Conservation (phyloP, 1,284 basidiomycete genomes). For the Rhodotorula sp. region DNA sequence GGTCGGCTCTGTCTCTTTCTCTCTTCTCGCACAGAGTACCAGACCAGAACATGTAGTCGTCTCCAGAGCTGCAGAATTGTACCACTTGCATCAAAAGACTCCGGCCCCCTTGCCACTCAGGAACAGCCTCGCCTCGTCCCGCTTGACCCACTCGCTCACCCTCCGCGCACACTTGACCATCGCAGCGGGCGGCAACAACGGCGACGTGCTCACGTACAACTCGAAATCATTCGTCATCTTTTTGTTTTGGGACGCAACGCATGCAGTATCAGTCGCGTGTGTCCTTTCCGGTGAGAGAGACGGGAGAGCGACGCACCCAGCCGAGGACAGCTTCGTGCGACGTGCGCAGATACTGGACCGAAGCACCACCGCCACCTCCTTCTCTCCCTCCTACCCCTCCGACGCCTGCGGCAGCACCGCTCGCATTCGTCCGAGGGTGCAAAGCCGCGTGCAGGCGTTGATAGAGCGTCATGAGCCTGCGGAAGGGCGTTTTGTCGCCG, state of each 20-base stretch:
- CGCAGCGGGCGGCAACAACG: conserved; percentile 77
- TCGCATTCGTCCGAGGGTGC: conserved; percentile 60
- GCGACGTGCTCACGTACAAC: conserved; percentile 78
- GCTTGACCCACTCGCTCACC: conserved; percentile 84
- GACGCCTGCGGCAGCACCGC: neutral
- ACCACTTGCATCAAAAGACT: neutral
- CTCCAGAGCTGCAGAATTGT: no score
- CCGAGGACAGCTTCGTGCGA: conserved; percentile 83
- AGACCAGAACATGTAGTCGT: no score
- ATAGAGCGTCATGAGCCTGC: conserved; percentile 75
- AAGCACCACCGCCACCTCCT: conserved; percentile 63
- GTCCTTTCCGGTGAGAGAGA: no score
- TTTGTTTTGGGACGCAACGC: no score
- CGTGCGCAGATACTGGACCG: conserved; percentile 79
- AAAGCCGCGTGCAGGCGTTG: conserved; percentile 78
- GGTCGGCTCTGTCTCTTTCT: neutral
- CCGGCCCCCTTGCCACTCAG: conserved; percentile 42
- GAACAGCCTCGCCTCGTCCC: conserved; percentile 77
- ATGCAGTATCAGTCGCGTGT: no score
- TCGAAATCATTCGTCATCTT: conserved; percentile 92
- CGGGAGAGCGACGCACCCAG: conserved; percentile 60
- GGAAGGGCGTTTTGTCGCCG: no score
- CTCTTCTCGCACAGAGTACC: no score
- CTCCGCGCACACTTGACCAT: conserved; percentile 82
- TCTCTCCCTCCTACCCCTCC: neutral